Evolutionary conservation across 257 asterid genomes (phyloP).

Genomic region (Coffea eugenioides): DNA sequence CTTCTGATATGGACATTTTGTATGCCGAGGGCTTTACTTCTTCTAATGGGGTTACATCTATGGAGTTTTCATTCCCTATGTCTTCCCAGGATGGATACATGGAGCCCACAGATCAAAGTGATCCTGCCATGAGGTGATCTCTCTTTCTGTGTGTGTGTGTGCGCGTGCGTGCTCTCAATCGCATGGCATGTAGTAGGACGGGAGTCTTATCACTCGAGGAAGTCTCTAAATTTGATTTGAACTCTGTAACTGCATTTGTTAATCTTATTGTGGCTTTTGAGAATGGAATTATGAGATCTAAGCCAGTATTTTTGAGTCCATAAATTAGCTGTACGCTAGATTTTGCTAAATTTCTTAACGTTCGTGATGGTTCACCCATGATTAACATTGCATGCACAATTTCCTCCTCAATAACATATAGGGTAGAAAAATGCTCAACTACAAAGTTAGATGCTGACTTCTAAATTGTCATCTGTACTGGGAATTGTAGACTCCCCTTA

Average conservation of each 20-base stretch:
- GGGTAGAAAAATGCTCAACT: neutral
- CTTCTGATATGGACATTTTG: slow-evolving; percentile 82
- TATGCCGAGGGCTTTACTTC: slow-evolving; percentile 75
- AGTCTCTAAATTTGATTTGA: neutral
- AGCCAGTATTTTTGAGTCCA: neutral
- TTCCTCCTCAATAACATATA: neutral
- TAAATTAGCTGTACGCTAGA: neutral
- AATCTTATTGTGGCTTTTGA: too few species aligned
- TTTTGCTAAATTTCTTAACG: neutral
- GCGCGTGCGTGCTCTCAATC: too few species aligned
- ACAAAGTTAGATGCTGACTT: neutral
- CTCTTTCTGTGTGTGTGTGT: neutral
- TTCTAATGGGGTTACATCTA: slow-evolving; percentile 74
- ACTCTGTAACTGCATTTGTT: neutral
- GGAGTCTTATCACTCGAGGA: neutral
- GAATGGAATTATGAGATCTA: neutral
- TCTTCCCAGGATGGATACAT: slow-evolving; percentile 56
- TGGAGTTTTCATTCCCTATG: slow-evolving; percentile 66
- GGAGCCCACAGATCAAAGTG: slow-evolving; percentile 58
- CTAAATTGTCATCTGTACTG: too few species aligned
- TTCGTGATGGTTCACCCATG: too few species aligned
- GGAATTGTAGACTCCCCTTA: neutral
- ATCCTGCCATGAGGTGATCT: slow-evolving; percentile 46
- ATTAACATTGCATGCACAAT: neutral
- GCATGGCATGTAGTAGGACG: too few species aligned